Evolutionary conservation across 257 asterid genomes (phyloP), one percentile per base, ranked within the genome.

Genomic region (Solanum piurae): DNA sequence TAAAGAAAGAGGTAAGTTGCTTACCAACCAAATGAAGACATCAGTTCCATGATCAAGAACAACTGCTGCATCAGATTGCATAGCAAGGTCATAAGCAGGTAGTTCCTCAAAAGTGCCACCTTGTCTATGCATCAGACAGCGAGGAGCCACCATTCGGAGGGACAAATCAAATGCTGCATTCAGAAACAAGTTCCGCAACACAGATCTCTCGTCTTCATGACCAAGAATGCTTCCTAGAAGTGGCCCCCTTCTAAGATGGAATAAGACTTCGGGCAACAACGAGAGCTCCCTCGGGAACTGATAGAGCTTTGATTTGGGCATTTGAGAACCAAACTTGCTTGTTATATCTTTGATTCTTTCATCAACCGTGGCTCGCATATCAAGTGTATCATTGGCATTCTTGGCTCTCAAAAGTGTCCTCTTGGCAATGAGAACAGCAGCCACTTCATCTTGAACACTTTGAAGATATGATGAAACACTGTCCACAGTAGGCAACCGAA

Each of bases 41-140:
- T 97, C 99, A 27, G 99, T 95, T 87, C 99, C 99, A 68, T 97
- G 98, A 90, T 97, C 99, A 88, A 97, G 98, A 93, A 97, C 98
- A 84, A 95, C 98, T 18, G 99, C 99, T 79, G 98, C 94, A 92
- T 95, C 99, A 84, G 99, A 95, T 89, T 97, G 99, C 99, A 97
- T 97, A 75, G 95, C 98, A 88, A 97, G 98, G 93, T 95, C 98
- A 92, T 97, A 91, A 49, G 99, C 98, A 7, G 98, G 99, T 36
- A 96, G 93, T 89, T 96, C 99, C 93, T 95, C 99, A 90, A 96
- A 96, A 27, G 98, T 96, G 64, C 99, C 98, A 90, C 98, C 98
- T 90, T 95, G 98, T 58, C 98, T 94, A 89, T 96, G 99, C 99
- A 96, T 96, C 77, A 96, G 93, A 91, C 99, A 96, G 55, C 99